Evolutionary conservation across 768 basidiomycete genomes (phyloP).

Genomic region (Russula foetens): DNA sequence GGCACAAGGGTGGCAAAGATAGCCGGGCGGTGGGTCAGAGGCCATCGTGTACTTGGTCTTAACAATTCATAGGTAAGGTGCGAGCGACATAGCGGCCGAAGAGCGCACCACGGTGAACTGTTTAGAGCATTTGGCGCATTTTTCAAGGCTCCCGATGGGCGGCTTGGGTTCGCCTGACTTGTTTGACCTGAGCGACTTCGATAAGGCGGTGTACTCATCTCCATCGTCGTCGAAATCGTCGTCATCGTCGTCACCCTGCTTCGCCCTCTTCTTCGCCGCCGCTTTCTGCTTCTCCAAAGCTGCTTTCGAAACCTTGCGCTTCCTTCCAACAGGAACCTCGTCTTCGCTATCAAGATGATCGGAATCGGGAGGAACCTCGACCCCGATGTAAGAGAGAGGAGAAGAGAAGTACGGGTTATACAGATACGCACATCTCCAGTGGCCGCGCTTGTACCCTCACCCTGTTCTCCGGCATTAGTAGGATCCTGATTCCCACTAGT

Average conservation of each 20-base stretch:
- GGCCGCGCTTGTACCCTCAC: conserved; percentile 15
- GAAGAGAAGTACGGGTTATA: neutral
- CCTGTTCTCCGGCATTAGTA: conserved; percentile 19
- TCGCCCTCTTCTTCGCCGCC: conserved; percentile 17
- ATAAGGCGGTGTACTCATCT: conserved; percentile 58
- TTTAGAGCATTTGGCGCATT: conserved; percentile 74
- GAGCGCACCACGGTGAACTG: conserved; percentile 80
- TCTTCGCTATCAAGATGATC: conserved; percentile 15
- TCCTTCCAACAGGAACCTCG: conserved; percentile 17
- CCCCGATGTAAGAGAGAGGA: neutral
- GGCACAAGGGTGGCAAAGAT: conserved; percentile 81
- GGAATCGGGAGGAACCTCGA: conserved; percentile 16
- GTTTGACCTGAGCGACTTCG: conserved; percentile 38
- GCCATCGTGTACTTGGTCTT: conserved; percentile 86
- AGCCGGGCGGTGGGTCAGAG: conserved; percentile 61
- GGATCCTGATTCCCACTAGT: conserved; percentile 14
- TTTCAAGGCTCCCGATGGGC: conserved; percentile 67
- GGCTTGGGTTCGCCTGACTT: conserved; percentile 40
- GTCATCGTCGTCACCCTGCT: conserved; percentile 38
- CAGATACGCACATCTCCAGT: neutral
- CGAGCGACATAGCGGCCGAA: neutral
- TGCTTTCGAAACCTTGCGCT: conserved; percentile 17
- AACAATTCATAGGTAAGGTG: neutral
- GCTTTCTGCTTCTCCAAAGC: conserved; percentile 28
- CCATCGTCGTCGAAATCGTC: conserved; percentile 43